Percentiles rank a stretch among this genome's conserved stretches.
These are phyloP conservation scores for Fistulifera solaris DNA, from an alignment of 108 stramenopile genomes.

Conservation along the genomic window DNA sequence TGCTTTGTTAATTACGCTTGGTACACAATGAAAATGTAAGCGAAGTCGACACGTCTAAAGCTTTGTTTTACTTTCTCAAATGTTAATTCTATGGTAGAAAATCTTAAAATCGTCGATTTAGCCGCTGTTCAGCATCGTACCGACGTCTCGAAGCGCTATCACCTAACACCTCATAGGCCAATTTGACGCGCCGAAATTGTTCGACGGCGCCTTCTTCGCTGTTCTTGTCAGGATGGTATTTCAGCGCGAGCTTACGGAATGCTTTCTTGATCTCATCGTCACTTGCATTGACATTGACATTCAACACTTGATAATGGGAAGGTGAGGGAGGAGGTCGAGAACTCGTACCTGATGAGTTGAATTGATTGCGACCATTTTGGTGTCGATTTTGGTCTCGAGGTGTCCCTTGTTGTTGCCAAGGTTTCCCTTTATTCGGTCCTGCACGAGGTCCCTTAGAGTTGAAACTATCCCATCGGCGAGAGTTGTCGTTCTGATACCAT, in stretches of 20 bases:
- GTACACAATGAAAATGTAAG: no score
- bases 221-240: constrained; percentile 36
- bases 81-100: no score
- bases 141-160: constrained; percentile 39
- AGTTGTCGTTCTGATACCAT: constrained; percentile 23
- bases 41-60: no score
- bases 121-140: constrained; percentile 52
- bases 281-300: constrained; percentile 36
- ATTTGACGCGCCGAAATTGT: constrained; percentile 56
- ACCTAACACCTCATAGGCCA: constrained; percentile 66
- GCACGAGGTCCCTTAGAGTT: constrained; percentile 17
- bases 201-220: constrained; percentile 56
- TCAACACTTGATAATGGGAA: constrained; percentile 55
- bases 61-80: no score
- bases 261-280: constrained; percentile 67
- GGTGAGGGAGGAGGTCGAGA: neutral
- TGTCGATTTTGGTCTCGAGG: constrained; percentile 2
- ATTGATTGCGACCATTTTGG: constrained; percentile 4
- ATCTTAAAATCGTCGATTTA: constrained; percentile 6
- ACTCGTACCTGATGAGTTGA: constrained; percentile 3
- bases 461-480: constrained; percentile 70
- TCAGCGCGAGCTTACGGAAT: constrained; percentile 50
- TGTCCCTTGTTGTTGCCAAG: constrained; percentile 10
- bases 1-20: no score
- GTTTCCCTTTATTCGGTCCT: constrained; percentile 1